Evolutionary conservation across 2,329 filamentous ascomycete species (phyloP).

Genomic region (Colletotrichum australisinense): DNA sequence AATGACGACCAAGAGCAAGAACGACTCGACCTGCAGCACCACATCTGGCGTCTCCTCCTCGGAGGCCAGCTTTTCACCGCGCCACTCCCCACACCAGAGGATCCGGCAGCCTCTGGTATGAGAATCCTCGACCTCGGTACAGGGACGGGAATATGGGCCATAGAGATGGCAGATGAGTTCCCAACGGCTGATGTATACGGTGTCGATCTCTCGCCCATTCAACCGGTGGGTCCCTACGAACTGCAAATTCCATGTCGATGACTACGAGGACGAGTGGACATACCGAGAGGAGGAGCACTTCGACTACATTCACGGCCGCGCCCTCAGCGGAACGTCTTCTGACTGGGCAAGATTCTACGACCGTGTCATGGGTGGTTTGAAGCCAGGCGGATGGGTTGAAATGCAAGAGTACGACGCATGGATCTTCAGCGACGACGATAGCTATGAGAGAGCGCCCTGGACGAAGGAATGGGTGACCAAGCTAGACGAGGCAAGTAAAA

Average conservation of each 20-base stretch:
- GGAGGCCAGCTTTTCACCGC: slow-evolving; percentile 44
- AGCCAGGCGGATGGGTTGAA: slow-evolving; percentile 50
- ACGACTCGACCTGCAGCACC: slow-evolving; percentile 51
- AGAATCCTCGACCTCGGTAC: slow-evolving; percentile 68
- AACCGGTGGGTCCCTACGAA: slow-evolving; percentile 69
- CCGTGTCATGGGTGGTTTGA: slow-evolving; percentile 41
- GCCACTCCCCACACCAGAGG: slow-evolving; percentile 43
- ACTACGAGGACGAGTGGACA: slow-evolving; percentile 66
- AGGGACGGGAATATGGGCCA: slow-evolving; percentile 70
- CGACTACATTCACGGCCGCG: slow-evolving; percentile 48
- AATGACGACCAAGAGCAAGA: slow-evolving; percentile 39
- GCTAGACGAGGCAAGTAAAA: slow-evolving; percentile 47
- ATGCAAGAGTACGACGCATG: slow-evolving; percentile 53
- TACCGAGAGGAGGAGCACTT: slow-evolving; percentile 51
- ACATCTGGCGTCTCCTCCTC: slow-evolving; percentile 47
- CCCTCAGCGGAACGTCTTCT: slow-evolving; percentile 45
- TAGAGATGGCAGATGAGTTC: slow-evolving; percentile 57
- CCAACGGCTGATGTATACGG: slow-evolving; percentile 61
- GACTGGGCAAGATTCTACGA: slow-evolving; percentile 48
- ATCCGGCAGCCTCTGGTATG: slow-evolving; percentile 39
- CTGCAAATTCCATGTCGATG: slow-evolving; percentile 73
- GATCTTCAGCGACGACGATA: slow-evolving; percentile 53
- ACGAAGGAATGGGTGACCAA: slow-evolving; percentile 53
- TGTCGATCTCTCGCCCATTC: slow-evolving; percentile 69
- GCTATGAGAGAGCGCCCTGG: slow-evolving; percentile 49